phyloP scores from a whole-genome alignment of 441 rosid genomes.

The Gossypium davidsonii region DNA sequence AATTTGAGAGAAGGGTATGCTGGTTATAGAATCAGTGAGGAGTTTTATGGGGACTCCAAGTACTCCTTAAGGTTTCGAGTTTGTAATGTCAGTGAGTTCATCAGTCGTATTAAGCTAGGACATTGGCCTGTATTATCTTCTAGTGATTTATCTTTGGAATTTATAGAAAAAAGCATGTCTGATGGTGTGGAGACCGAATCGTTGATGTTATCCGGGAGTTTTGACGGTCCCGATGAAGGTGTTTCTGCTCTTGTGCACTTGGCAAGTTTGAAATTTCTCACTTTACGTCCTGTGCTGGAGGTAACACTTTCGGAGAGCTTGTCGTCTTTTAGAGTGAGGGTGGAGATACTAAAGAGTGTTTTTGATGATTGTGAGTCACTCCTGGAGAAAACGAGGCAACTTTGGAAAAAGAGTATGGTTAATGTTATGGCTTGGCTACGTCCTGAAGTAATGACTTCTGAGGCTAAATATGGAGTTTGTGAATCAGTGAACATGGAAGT shows the following conservation, averaged over 20 bases:
- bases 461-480: constrained; percentile 54
- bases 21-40: constrained; percentile 32
- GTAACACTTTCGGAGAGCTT: constrained; percentile 29
- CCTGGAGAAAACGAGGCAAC: constrained; percentile 56
- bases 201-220: constrained; percentile 58
- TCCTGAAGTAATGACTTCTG: constrained; percentile 84
- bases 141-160: constrained; percentile 56
- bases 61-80: constrained; percentile 64
- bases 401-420: constrained; percentile 86
- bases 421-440: constrained; percentile 89
- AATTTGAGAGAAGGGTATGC: constrained; percentile 34
- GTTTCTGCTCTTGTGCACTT: constrained; percentile 79
- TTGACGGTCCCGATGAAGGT: constrained; percentile 86
- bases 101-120: constrained; percentile 75
- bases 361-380: constrained; percentile 77
- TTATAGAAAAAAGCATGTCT: constrained; percentile 31
- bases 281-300: constrained; percentile 55
- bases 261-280: constrained; percentile 52
- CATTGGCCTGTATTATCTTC: constrained; percentile 81
- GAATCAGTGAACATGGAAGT: constrained; percentile 29
- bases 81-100: constrained; percentile 38
- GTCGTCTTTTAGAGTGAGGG: constrained; percentile 59
- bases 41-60: constrained; percentile 32
- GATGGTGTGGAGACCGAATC: constrained; percentile 33
- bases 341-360: constrained; percentile 64